Evolutionary conservation across 1,284 basidiomycete genomes (phyloP).

Genomic region (Psilocybe mexicana): DNA sequence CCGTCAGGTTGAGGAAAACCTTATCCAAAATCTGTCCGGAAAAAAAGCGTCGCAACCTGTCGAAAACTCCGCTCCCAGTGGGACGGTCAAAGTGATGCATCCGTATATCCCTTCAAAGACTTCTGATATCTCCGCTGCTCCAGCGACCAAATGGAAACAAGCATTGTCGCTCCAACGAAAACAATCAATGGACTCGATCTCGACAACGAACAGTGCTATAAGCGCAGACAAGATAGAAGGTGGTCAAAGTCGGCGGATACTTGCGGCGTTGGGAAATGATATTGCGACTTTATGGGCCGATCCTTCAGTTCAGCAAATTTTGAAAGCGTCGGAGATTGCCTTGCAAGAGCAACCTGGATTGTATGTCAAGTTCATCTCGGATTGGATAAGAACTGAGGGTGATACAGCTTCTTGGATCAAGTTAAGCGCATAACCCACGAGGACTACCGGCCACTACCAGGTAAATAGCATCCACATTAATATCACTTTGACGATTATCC

Average conservation of each 20-base stretch:
- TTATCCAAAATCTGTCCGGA: slow-evolving; percentile 40
- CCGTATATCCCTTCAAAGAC: slow-evolving; percentile 42
- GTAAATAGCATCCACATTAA: slow-evolving; percentile 31
- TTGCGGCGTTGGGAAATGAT: slow-evolving; percentile 56
- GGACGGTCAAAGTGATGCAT: slow-evolving; percentile 2
- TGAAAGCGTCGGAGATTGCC: slow-evolving; percentile 43
- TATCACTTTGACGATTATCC: slow-evolving; percentile 4
- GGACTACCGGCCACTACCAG: slow-evolving; percentile 52
- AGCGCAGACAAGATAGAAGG: slow-evolving; percentile 38
- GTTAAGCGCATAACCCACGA: slow-evolving; percentile 49
- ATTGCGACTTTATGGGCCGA: slow-evolving; percentile 55
- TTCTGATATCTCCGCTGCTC: slow-evolving; percentile 49
- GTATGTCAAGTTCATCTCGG: slow-evolving; percentile 38
- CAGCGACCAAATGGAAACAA: slow-evolving; percentile 51
- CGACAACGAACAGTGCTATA: slow-evolving; percentile 4
- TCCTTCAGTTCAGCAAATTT: slow-evolving; percentile 38
- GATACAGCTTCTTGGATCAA: slow-evolving; percentile 59
- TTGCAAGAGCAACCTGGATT: slow-evolving; percentile 61
- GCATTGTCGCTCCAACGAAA: slow-evolving; percentile 32
- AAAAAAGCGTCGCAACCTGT: slow-evolving; percentile 12
- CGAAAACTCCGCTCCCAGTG: slow-evolving; percentile 2
- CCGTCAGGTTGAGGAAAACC: slow-evolving; percentile 53
- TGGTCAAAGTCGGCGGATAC: slow-evolving; percentile 42
- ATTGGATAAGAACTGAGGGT: slow-evolving; percentile 7
- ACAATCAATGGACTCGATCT: slow-evolving; percentile 22